Base-by-base conservation (phyloP, 192 early-diverging fungal species). In the Rhizophagus sp. region DNA sequence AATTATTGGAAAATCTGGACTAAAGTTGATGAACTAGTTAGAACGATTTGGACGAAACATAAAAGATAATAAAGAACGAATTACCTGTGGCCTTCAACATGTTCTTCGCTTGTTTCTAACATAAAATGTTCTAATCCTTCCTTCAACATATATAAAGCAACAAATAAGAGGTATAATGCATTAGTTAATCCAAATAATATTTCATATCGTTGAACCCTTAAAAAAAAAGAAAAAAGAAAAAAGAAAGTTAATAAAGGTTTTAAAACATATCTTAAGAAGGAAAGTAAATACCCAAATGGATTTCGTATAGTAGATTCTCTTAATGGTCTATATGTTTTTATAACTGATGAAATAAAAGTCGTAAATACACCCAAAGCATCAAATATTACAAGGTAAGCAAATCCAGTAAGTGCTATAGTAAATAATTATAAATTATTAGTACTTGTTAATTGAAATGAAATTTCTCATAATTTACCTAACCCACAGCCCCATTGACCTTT, bases 321-420 rank as follows among this genome's bases (percentile, higher is more conserved):
- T 66, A 87, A 83, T 3, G 83, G 84, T 52, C 79, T 41, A 61
- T 88, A 79, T 2, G 84, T 84, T 17, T 73, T 77, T 13, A 90
- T 57, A 44, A 90, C 84, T 39, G 83, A 86, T 44, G 89, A 89
- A 9, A 87, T 76, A 83, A 89, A 89, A 13, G 81, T 84, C 44
- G 88, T 88, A 2, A 90, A 57, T 4, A 90, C 79, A 4, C 89
- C 89, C 69, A 90, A 81, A n/a, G 89, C 88, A 76, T 90, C 89
- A 81, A 90, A 90, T 27, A 89, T 72, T 52, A 88, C 77, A 36
- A 90, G 64, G 62, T 89, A 90, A 8, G 83, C 76, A 57, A 86
- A 82, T n/a, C 86, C 88, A 19, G 86, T 82, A 15, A 87, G 76
- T 10, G 88, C 89, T 85, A 76, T 71, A 34, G 15, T 30, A 27